Evolutionary conservation across 1,284 basidiomycete species (phyloP).

Genomic region (Cutaneotrichosporon mucoides): DNA sequence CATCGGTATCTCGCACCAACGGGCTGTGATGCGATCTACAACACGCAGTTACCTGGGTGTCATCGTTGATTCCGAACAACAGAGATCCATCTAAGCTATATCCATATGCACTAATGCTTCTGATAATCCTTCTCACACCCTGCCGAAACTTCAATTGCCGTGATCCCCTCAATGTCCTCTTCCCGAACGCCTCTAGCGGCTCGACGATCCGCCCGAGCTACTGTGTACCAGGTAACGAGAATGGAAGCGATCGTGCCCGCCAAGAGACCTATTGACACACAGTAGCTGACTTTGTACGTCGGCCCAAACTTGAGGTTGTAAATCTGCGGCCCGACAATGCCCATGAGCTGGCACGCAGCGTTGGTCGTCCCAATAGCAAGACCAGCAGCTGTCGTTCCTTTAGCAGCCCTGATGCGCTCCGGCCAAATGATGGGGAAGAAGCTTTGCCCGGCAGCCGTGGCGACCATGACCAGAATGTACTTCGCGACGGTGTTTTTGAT

Average conservation of each 20-base stretch:
- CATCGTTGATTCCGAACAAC: no score
- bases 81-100: no score
- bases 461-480: slow-evolving; percentile 13
- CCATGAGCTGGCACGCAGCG: slow-evolving; percentile 9
- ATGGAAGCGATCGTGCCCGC: background rate
- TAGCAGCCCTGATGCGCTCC: slow-evolving; percentile 7
- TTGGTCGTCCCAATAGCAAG: slow-evolving; percentile 8
- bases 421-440: slow-evolving; percentile 15
- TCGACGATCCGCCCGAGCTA: background rate
- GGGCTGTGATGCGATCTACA: no score
- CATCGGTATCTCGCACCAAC: no score
- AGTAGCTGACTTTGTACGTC: slow-evolving; percentile 9
- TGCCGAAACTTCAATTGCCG: background rate
- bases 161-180: background rate
- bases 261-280: background rate
- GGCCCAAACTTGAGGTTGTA: slow-evolving; percentile 13
- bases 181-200: background rate
- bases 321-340: slow-evolving; percentile 13
- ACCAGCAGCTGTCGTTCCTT: slow-evolving; percentile 6
- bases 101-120: no score
- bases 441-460: slow-evolving; percentile 7
- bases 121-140: background rate
- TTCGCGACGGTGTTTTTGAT: background rate
- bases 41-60: no score
- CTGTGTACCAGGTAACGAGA: slow-evolving; percentile 1